Conservation (phyloP, 2,329 filamentous ascomycete species). For the Orbilia javanica region DNA sequence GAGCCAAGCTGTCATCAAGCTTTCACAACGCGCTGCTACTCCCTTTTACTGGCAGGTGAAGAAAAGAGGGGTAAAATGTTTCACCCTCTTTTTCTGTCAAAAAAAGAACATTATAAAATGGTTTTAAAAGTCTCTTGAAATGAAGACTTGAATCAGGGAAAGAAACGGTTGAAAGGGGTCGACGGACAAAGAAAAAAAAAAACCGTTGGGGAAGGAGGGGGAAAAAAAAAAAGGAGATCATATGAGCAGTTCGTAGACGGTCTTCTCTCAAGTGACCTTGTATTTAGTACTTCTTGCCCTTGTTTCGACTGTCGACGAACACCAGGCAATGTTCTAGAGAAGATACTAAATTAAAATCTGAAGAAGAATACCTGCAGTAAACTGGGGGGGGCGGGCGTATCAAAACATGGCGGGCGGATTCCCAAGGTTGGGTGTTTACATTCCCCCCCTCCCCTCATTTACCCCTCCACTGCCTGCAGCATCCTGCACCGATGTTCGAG, state of each 20-base stretch:
- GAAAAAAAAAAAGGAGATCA: not conserved
- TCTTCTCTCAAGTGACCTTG: slow-evolving; percentile 2
- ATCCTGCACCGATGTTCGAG: not conserved
- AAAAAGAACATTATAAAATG: not conserved
- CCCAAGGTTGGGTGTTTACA: slow-evolving; percentile 25
- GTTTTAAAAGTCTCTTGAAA: not conserved
- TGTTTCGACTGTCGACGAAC: slow-evolving; percentile 18
- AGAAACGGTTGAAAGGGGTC: not conserved
- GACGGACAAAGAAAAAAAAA: not conserved
- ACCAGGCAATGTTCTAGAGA: not conserved
- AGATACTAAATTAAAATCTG: not conserved
- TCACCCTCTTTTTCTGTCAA: not conserved
- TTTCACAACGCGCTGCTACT: not conserved
- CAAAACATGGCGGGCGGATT: slow-evolving; percentile 3
- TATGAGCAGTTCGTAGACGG: slow-evolving; percentile 18
- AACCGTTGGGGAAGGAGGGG: not conserved
- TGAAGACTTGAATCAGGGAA: not conserved
- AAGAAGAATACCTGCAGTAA: slow-evolving; percentile 6
- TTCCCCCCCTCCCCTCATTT: slow-evolving; percentile 6
- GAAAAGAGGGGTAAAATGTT: slow-evolving; percentile 7
- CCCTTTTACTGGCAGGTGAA: not conserved
- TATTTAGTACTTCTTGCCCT: not conserved
- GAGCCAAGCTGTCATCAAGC: not conserved
- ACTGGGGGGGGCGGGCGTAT: not conserved
- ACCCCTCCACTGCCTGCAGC: slow-evolving; percentile 11